Percentiles rank a stretch among this genome's conserved stretches.
phyloP scores from a whole-genome alignment of 495 filamentous ascomycete species.

The Aspergillus kassunensis region DNA sequence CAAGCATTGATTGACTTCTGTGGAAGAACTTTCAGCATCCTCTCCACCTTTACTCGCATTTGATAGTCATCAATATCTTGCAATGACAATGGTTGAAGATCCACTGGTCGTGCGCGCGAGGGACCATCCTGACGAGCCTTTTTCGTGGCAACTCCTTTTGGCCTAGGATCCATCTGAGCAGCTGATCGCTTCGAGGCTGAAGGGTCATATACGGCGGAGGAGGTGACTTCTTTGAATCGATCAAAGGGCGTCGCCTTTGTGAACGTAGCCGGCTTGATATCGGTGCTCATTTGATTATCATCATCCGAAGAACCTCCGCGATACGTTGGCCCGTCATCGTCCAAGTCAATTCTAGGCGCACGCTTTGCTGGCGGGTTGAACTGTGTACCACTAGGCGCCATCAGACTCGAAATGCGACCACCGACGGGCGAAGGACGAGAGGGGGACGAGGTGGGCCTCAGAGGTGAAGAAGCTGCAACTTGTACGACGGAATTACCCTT shows the following conservation, averaged over 20 bases:
- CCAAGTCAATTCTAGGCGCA: conserved; percentile 42
- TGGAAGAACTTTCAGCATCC: conserved; percentile 52
- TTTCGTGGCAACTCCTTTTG: conserved; percentile 38
- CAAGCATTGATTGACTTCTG: conserved; percentile 45
- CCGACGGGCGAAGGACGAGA: conserved; percentile 26
- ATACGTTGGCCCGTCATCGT: conserved; percentile 57
- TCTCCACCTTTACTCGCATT: conserved; percentile 50
- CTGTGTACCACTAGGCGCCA: conserved; percentile 76
- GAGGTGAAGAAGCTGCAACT: conserved; percentile 79
- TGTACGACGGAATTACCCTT: conserved; percentile 57
- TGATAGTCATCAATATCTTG: conserved; percentile 54
- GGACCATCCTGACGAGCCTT: conserved; percentile 48
- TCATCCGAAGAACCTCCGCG: conserved; percentile 56
- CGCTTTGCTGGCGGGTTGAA: conserved; percentile 57
- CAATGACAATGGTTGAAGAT: conserved; percentile 32
- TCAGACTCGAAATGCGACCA: conserved; percentile 51
- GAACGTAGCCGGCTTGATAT: conserved; percentile 71
- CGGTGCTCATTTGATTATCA: conserved; percentile 48
- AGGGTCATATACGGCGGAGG: conserved; percentile 46
- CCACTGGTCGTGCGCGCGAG: conserved; percentile 51
- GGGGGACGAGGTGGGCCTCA: conserved; percentile 48
- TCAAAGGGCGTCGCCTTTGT: conserved; percentile 37
- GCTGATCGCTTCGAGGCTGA: conserved; percentile 38
- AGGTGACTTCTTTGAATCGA: conserved; percentile 48
- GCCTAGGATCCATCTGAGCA: conserved; percentile 44